A percentile compares a stretch with the other conserved stretches of the same genome.
Conservation (phyloP, 345 rosid genomes). For the Draba incana region DNA sequence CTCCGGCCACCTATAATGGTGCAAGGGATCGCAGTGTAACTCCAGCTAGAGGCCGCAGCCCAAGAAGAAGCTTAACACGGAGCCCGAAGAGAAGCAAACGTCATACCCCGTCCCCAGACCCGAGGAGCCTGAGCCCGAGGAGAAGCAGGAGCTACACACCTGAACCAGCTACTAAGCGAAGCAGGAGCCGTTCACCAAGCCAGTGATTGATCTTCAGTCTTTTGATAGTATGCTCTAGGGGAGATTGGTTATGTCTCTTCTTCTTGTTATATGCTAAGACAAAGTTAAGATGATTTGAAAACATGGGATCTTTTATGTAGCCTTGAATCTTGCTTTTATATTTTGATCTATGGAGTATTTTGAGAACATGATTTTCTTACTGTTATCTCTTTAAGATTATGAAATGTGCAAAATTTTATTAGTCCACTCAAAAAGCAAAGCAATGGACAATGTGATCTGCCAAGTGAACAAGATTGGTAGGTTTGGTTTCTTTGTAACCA, state of each 20-base stretch:
- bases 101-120: no score
- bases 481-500: slow-evolving; percentile 9
- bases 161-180: slow-evolving; percentile 18
- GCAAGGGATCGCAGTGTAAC: slow-evolving; percentile 59
- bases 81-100: slow-evolving; percentile 37
- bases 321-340: slow-evolving; percentile 17
- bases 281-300: background rate
- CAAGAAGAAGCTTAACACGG: slow-evolving; percentile 33
- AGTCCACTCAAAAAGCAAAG: no score
- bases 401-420: background rate
- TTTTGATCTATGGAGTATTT: slow-evolving; percentile 1
- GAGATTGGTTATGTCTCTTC: background rate
- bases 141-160: slow-evolving; percentile 38
- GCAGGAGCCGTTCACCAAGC: slow-evolving; percentile 59
- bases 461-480: slow-evolving; percentile 10
- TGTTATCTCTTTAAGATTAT: background rate
- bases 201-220: slow-evolving; percentile 45
- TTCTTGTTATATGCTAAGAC: slow-evolving; percentile 2
- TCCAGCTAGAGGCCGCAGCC: slow-evolving; percentile 43
- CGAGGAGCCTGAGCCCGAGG: slow-evolving; percentile 23
- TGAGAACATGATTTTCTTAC: background rate
- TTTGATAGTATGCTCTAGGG: background rate
- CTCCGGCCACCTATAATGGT: slow-evolving; percentile 65
- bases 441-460: no score
- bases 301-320: slow-evolving; percentile 7